Evolutionary conservation across 768 basidiomycete species (phyloP), one percentile per base, ranked within the genome.

Genomic region (Cystobasidium ongulense): DNA sequence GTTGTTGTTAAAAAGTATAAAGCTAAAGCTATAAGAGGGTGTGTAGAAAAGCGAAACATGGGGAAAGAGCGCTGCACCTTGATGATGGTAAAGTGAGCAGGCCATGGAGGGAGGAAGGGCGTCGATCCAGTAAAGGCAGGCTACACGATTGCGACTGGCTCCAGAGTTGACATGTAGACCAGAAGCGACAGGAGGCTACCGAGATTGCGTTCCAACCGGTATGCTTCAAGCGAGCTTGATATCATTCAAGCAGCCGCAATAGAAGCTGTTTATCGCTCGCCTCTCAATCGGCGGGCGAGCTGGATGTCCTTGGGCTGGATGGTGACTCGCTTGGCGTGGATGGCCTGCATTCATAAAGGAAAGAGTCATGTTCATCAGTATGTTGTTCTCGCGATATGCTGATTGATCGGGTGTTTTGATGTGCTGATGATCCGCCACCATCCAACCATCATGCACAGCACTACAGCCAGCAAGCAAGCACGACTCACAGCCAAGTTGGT

Each of bases 221-320:
- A n/a, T n/a, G n/a, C n/a, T n/a, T n/a, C n/a, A n/a, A n/a, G n/a
- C n/a, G n/a, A n/a, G n/a, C n/a, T n/a, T n/a, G n/a, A n/a, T n/a
- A n/a, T n/a, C n/a, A n/a, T n/a, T n/a, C n/a, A n/a, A n/a, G n/a
- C n/a, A n/a, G n/a, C n/a, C n/a, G n/a, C n/a, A n/a, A n/a, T n/a
- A n/a, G n/a, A 61, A 38, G 36, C 5, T 61, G 63, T 29, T 52
- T 67, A 67, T 52, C 65, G 38, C 65, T 67, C 65, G 10, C 65
- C 65, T 35, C 74, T 15, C 7, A 75, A 57, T n/a, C 96, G 86
- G 68, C 96, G 86, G 27, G 96, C 96, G 65, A 99, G 88, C 79
- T 97, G 95, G 73, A 99, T 94, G 78, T 99, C 96, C 64, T 89
- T 86, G 71, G 92, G 92, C 72, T 73, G 73, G 54, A 78, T 75